Evolutionary conservation across 2,329 filamentous ascomycete genomes (phyloP), one percentile per base, ranked within the genome.

Genomic region (Trichothecium sympodiale): DNA sequence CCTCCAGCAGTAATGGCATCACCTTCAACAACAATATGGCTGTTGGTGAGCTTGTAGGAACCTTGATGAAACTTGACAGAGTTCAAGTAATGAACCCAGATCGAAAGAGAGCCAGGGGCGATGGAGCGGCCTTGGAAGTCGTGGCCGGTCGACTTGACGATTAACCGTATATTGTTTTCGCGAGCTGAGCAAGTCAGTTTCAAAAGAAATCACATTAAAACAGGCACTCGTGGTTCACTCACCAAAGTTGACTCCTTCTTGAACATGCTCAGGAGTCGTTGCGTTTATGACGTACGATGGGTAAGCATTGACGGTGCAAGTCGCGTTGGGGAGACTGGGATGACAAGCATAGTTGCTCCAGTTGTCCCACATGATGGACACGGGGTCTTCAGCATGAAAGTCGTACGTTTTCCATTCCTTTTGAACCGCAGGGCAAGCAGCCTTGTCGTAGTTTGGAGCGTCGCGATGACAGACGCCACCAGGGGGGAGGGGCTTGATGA

Each of bases 51-150:
- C 14, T 45, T 52, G 43, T 71, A 66, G 2, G 52, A 38, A 3
- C 54, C 58, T 7, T 60, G 42, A 36, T 60, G 61, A 25, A 61
- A 59, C 1, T 43, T 18, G 2, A 63, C 47, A 5, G 46, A 48
- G 16, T 59, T 60, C 31, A 74, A 52, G 39, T 71, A 50, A 35
- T 69, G 69, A 0, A 60, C 64, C 71, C 70, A 75, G 38, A 74
- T 62, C 1, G 61, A 71, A 1, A 77, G 51, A 0, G 69, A 64
- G 2, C 71, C 69, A 0, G 62, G 61, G 0, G 61, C 64, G n/a
- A 56, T 55, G 6, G 61, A 67, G 2, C 62, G 59, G 3, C 65
- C 65, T 7, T 63, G 46, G 25, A 59, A 62, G 34, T 69, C 63
- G 16, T 67, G 59, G 14, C 63, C 55, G 1, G 55, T 60, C 23